A percentile compares a stretch with the other conserved stretches of the same genome.
These are phyloP conservation scores for Neofusicoccum laricinum DNA, from an alignment of 2,329 filamentous ascomycete species.

Conservation along the genomic window DNA sequence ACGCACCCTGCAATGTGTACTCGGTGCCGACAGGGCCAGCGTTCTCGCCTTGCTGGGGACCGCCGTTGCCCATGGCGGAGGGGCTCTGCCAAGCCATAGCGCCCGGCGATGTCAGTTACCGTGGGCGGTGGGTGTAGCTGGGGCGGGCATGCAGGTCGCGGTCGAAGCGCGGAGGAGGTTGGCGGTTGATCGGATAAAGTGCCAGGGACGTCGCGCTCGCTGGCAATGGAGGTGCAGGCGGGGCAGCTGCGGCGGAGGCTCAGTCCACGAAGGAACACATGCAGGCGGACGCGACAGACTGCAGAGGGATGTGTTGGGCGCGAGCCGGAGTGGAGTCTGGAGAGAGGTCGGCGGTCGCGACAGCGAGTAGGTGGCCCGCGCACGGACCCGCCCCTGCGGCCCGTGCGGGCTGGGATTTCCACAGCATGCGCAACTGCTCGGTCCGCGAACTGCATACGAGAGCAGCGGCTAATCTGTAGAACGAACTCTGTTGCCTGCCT, in stretches of 20 bases:
- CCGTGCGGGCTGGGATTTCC: background rate
- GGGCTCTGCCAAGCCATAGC: constrained; percentile 70
- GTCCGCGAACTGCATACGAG: too few relatives aligned
- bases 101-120: constrained; percentile 21
- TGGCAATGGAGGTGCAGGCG: background rate
- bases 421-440: too few relatives aligned
- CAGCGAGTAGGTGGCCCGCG: background rate
- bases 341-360: constrained; percentile 1
- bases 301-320: background rate
- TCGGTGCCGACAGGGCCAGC: constrained; percentile 61
- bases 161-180: constrained; percentile 25
- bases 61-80: constrained; percentile 60
- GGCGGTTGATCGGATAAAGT: constrained; percentile 19
- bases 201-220: constrained; percentile 3
- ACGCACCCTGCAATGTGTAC: constrained; percentile 68
- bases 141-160: constrained; percentile 26
- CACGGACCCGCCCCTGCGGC: background rate
- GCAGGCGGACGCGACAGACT: background rate
- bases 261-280: background rate
- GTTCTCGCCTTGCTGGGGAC: constrained; percentile 48
- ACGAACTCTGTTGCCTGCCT: too few relatives aligned
- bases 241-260: background rate
- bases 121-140: constrained; percentile 16
- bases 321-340: constrained; percentile 2
- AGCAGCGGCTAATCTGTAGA: too few relatives aligned